Conservation (phyloP, 441 rosid species). For the Bruguiera hainesii region DNA sequence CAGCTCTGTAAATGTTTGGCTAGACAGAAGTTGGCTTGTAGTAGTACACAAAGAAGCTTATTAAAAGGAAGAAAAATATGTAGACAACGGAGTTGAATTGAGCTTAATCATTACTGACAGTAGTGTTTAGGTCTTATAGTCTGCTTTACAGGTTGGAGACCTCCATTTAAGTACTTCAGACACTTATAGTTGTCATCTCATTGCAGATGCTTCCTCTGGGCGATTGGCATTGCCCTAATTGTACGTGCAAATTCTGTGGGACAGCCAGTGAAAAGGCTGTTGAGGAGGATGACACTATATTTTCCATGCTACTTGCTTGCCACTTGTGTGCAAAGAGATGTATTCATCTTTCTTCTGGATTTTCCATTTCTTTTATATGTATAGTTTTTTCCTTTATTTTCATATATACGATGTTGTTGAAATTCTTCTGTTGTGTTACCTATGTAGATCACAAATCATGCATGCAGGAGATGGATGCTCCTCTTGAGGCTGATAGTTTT, state of each 20-base stretch:
- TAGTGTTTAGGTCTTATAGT: background rate
- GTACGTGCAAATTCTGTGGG: slow-evolving; percentile 88
- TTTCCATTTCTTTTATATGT: slow-evolving; percentile 19
- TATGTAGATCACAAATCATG: slow-evolving; percentile 74
- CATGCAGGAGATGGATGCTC: slow-evolving; percentile 40
- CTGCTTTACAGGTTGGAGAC: background rate
- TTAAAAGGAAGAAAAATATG: background rate
- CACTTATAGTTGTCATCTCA: slow-evolving; percentile 14
- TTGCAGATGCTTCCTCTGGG: slow-evolving; percentile 84
- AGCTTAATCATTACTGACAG: background rate
- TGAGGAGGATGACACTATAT: slow-evolving; percentile 29
- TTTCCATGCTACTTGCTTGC: slow-evolving; percentile 47
- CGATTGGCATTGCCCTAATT: slow-evolving; percentile 95
- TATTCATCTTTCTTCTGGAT: slow-evolving; percentile 26
- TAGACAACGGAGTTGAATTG: background rate
- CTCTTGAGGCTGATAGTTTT: slow-evolving; percentile 38
- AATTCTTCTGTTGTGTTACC: slow-evolving; percentile 12
- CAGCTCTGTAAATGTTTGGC: slow-evolving; percentile 5
- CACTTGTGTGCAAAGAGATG: slow-evolving; percentile 83
- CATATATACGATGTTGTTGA: slow-evolving; percentile 4
- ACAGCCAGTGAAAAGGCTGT: slow-evolving; percentile 36
- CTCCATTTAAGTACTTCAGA: background rate
- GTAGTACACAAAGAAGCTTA: background rate
- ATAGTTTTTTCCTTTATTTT: slow-evolving; percentile 10
- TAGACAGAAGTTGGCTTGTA: background rate